Conservation (phyloP, 164 flowering plant genomes). For the Vitis amurensis region DNA sequence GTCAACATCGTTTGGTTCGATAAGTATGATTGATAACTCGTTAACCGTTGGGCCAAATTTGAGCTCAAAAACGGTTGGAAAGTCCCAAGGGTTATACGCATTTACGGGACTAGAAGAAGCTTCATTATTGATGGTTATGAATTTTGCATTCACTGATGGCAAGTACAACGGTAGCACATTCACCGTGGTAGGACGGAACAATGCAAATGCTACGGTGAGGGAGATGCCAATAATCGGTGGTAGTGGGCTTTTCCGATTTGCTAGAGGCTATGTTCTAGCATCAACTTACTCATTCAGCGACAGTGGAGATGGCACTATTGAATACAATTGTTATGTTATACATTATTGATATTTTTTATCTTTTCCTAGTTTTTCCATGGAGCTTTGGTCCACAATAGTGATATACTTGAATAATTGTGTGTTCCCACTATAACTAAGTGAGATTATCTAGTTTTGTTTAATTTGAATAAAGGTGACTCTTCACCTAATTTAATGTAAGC, state of each 20-base stretch:
- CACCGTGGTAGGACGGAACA: conserved; percentile 29
- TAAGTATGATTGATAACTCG: conserved; percentile 32
- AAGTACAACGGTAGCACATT: conserved; percentile 39
- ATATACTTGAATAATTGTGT: no score
- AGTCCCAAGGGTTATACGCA: conserved; percentile 38
- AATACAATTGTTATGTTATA: conserved; percentile 7
- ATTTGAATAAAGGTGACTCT: no score
- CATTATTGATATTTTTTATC: conserved; percentile 1
- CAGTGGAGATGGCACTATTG: not conserved
- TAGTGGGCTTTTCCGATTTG: conserved; percentile 25
- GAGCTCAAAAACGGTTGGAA: conserved; percentile 32
- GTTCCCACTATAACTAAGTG: not conserved
- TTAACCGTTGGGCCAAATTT: conserved; percentile 27
- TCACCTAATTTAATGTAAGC: no score
- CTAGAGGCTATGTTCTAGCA: conserved; percentile 5
- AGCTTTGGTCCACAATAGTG: no score
- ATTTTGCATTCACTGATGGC: conserved; percentile 33
- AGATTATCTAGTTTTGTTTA: no score
- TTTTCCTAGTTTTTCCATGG: no score
- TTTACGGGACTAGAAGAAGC: conserved; percentile 13
- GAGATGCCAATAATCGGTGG: conserved; percentile 47
- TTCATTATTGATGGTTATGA: conserved; percentile 36
- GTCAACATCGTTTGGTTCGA: conserved; percentile 20
- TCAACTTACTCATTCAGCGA: not conserved
- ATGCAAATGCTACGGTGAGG: conserved; percentile 20